Evolutionary conservation across 352 stramenopile species (phyloP), one percentile per base, ranked within the genome.

Genomic region (Pilasporangium apinafurcum): DNA sequence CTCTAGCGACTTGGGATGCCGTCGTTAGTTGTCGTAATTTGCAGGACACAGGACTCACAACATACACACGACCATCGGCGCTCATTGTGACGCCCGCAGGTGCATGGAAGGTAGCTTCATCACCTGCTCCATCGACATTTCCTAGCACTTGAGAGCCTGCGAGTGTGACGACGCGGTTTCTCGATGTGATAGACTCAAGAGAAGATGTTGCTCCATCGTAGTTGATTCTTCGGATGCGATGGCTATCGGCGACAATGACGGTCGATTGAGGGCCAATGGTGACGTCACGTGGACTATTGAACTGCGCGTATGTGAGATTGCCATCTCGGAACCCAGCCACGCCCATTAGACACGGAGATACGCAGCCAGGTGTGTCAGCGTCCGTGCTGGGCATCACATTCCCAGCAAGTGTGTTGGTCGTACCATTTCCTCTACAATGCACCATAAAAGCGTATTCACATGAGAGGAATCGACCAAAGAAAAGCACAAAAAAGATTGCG

Each of bases 231-330:
- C 94, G 75, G 24, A 98, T 61, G 20, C 82, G 83, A 48, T 98
- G 83, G 6, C 82, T 67, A 47, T 98, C 94, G 4, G 71, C 73
- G 8, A 98, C 87, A 21, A 97, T 61, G 6, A 98, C 37, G 0
- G 82, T 95, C 8, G 70, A 75, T 35, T 86, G 65, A 7, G 55
- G 57, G 9, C 81, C 84, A 20, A 98, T 59, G 7, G 86, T 69
- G 9, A 99, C 86, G 39, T 96, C 87, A 0, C 83, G 80, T 16
- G 96, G 96, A 61, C 95, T 96, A 41, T 91, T 88, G 53, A 99
- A 98, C 32, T 83, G 62, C 31, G 85, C 75, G 44, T 70, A 71
- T 8, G 77, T 93, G n/a, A 95, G 53, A 24, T 69, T 91, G 1
- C 92, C 92, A 48, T 98, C 92, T 14, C 62, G 58, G 47, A 85